phyloP scores from a whole-genome alignment of 106 monocot genomes.

The Dendrobium catenatum region DNA sequence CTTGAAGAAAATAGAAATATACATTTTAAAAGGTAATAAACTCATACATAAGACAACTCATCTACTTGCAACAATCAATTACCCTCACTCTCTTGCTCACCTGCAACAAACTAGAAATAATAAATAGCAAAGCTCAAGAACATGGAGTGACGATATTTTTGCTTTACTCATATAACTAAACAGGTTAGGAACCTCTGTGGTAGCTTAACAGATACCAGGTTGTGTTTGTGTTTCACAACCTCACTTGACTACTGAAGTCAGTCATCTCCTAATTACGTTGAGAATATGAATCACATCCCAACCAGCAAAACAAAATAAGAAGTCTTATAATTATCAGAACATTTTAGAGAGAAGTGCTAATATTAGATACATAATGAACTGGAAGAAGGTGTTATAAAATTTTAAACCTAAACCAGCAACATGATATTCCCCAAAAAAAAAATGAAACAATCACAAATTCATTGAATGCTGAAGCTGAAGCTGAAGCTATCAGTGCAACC shows the following conservation, averaged over 20 bases:
- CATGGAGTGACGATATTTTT: too few relatives aligned
- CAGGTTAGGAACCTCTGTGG: neutral
- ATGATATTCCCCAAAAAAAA: constrained; percentile 5
- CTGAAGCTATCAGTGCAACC: neutral
- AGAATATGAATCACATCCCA: neutral
- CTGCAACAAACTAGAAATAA: too few relatives aligned
- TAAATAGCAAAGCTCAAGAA: too few relatives aligned
- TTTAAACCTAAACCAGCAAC: neutral
- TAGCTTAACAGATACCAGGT: neutral
- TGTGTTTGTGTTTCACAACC: neutral
- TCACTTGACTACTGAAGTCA: neutral
- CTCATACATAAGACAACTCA: neutral
- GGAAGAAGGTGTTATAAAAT: neutral
- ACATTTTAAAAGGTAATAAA: neutral
- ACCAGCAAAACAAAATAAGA: neutral
- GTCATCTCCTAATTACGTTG: neutral
- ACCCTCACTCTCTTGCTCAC: too few relatives aligned
- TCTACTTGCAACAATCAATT: too few relatives aligned
- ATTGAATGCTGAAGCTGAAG: neutral
- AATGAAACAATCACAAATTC: neutral
- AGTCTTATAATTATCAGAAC: neutral
- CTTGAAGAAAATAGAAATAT: neutral
- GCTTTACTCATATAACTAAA: too few relatives aligned
- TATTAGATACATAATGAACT: constrained; percentile 2
- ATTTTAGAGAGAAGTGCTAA: neutral